These are phyloP conservation scores for Diospyros lotus DNA, from an alignment of 148 eudicot genomes.

Conservation along the genomic window DNA sequence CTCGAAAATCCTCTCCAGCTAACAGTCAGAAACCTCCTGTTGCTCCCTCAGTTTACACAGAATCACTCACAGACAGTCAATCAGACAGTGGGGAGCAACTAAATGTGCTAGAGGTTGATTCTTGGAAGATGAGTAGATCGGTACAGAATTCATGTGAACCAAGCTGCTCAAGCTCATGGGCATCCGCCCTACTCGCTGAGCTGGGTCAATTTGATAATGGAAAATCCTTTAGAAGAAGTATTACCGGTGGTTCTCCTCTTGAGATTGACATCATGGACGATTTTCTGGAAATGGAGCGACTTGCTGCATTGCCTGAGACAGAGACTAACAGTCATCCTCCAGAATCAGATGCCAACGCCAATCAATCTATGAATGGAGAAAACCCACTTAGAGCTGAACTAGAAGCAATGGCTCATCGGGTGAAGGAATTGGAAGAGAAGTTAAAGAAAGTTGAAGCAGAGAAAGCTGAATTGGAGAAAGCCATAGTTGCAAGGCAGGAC, in stretches of 20 bases:
- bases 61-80: slow-evolving; percentile 60
- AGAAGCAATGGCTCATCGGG: slow-evolving; percentile 21
- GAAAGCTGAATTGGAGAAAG: slow-evolving; percentile 37
- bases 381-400: slow-evolving; percentile 30
- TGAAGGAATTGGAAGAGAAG: slow-evolving; percentile 35
- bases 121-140: slow-evolving; percentile 16
- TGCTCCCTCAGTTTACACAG: slow-evolving; percentile 45
- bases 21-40: slow-evolving; percentile 31
- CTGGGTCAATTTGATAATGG: slow-evolving; percentile 60
- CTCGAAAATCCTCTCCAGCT: slow-evolving; percentile 31
- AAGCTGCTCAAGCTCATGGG: slow-evolving; percentile 47
- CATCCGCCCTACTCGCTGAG: slow-evolving; percentile 64
- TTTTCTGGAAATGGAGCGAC: slow-evolving; percentile 88
- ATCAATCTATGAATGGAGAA: slow-evolving; percentile 11
- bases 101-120: slow-evolving; percentile 26
- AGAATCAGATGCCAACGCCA: slow-evolving; percentile 15
- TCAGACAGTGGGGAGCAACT: slow-evolving; percentile 36
- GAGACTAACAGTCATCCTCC: slow-evolving; percentile 17
- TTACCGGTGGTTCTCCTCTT: slow-evolving; percentile 19
- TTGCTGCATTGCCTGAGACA: slow-evolving; percentile 59
- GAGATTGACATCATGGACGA: slow-evolving; percentile 88
- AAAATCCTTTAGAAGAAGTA: slow-evolving; percentile 27
- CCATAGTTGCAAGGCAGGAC: slow-evolving; percentile 28
- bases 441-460: slow-evolving; percentile 40
- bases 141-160: slow-evolving; percentile 16